Evolutionary conservation across 2,329 filamentous ascomycete genomes (phyloP).

Genomic region (Paecilomyces sp.): DNA sequence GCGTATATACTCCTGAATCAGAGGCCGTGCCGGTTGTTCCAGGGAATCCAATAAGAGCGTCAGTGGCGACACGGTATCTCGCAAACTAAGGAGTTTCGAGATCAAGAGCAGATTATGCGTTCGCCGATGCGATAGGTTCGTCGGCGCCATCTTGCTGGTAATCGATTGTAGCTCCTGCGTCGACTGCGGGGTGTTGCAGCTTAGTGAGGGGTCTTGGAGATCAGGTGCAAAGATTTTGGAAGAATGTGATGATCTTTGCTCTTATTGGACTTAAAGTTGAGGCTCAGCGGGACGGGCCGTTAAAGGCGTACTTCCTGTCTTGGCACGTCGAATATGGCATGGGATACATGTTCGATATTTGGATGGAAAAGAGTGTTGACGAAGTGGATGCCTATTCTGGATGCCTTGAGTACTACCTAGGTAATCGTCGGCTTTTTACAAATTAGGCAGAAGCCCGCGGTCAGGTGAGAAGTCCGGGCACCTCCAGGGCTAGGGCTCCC

Average conservation of each 20-base stretch:
- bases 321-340: not conserved
- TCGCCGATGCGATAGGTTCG: conserved; percentile 53
- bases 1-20: conserved; percentile 66
- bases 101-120: conserved; percentile 80
- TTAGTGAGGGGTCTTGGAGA: conserved; percentile 8
- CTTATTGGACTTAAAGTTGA: conserved; percentile 15
- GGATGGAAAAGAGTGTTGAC: no score
- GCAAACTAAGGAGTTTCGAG: conserved; percentile 70
- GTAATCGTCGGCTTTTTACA: not conserved
- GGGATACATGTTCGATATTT: no score
- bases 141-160: conserved; percentile 26
- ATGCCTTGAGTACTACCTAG: no score
- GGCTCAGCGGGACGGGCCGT: conserved; percentile 26
- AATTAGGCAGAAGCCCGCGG: not conserved
- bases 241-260: conserved; percentile 6
- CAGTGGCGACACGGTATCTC: conserved; percentile 76
- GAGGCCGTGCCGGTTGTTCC: conserved; percentile 67
- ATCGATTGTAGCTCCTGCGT: not conserved
- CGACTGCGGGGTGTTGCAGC: not conserved
- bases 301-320: not conserved
- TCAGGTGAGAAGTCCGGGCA: not conserved
- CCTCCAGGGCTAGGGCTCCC: no score
- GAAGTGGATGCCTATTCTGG: no score
- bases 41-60: conserved; percentile 79
- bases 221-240: conserved; percentile 20